Base-by-base conservation (phyloP, 2,329 filamentous ascomycete species). In the Parafenestella ontariensis region DNA sequence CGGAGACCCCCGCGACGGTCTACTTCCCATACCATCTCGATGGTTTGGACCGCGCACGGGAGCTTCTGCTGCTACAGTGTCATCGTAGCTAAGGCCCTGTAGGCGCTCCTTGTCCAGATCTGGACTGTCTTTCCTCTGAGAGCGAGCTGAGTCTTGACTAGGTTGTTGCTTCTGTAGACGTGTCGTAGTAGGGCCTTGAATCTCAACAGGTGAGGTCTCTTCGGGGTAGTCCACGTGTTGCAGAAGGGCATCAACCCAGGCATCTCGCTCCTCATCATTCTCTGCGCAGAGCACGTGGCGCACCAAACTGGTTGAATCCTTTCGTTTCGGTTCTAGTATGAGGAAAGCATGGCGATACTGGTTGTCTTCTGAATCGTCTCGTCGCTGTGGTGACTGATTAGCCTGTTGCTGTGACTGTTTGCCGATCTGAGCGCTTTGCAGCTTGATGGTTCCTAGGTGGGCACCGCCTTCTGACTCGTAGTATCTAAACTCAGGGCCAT, bases 261-360 rank as follows among this genome's bases (percentile, higher is more conserved):
- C 83, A 76, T 99, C 95, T 55, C 95, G 87, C 78, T 99, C 95
- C 54, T 83, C 84, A 67, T 99, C 95, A 68, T 90, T 98, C 76
- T 99, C 95, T 0, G 95, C 94, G 73, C 95, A 99, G 17, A 99
- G 81, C 0, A 99, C 93, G 73, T 99, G 95, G 61, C 94, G 91
- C 21, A 97, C 91, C 48, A 94, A 84, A 63, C 90, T 92, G 20
- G 83, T 88, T 0, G 92, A 92, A 70, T 99, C 95, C 76, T 96
- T 98, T 76, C 92, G 92, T 80, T 99, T 99, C 1, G 94, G 94
- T 71, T 99, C 95, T 47, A 98, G 75, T 49, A 99, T 90, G 41
- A 98, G 81, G 78, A 99, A 99, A 0, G 95, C 95, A 77, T 99
- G 95, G 5, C 95, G 89, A 73, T 96, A 99, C 74, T 98, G 92